Evolutionary conservation across 371 early-diverging fungal genomes (phyloP).

Genomic region (Haplosporangium sp.): DNA sequence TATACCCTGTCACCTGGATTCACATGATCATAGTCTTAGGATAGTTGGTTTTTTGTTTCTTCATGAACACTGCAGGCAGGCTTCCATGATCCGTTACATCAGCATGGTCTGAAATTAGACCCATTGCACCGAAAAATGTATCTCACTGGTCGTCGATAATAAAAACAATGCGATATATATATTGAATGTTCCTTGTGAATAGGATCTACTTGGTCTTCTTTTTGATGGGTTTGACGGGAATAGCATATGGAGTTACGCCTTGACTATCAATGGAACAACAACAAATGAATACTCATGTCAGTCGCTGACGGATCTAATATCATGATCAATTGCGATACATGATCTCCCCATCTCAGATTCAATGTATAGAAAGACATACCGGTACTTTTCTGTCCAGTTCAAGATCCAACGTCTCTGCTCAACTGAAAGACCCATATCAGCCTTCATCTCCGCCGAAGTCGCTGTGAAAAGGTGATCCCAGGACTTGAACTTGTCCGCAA

Average conservation of each 20-base stretch:
- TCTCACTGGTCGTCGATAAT: background rate
- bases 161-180: constrained; percentile 1
- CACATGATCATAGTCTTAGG: too few species aligned
- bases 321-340: background rate
- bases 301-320: background rate
- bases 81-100: too few species aligned
- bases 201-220: constrained; percentile 49
- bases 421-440: constrained; percentile 58
- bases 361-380: constrained; percentile 18
- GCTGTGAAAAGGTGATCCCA: constrained; percentile 72
- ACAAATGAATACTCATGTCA: background rate
- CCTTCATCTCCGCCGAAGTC: constrained; percentile 61
- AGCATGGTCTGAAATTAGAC: too few species aligned
- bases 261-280: constrained; percentile 24
- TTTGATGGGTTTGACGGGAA: constrained; percentile 46
- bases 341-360: background rate
- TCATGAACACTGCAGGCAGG: too few species aligned
- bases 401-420: constrained; percentile 57
- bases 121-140: too few species aligned
- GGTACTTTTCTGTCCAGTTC: constrained; percentile 54
- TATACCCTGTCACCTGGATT: too few species aligned
- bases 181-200: background rate
- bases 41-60: too few species aligned
- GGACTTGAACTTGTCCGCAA: constrained; percentile 66
- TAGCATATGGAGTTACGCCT: constrained; percentile 42